Conservation (phyloP, 116 monocot species). For the Dioscorea cayenensis region DNA sequence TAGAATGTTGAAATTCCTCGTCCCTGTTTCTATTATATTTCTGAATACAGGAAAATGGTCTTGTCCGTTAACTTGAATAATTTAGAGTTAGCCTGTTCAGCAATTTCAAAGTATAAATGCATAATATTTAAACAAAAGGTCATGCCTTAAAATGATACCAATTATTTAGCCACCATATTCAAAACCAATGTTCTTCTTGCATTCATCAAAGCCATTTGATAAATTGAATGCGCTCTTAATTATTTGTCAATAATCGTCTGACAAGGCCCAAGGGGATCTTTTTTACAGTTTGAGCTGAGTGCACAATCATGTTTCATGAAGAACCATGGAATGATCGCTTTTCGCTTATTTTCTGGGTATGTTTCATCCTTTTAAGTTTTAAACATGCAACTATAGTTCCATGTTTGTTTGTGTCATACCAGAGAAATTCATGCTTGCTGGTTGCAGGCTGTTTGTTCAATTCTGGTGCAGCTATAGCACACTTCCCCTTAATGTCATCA, state of each 20-base stretch:
- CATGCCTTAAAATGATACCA: no score
- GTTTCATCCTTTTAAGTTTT: slow-evolving; percentile 10
- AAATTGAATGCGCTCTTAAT: background rate
- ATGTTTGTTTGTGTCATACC: no score
- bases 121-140: no score
- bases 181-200: no score
- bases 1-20: background rate
- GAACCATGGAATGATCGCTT: slow-evolving; percentile 44
- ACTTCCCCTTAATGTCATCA: slow-evolving; percentile 73
- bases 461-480: slow-evolving; percentile 93
- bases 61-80: no score
- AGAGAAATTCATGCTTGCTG: background rate
- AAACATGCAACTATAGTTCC: no score
- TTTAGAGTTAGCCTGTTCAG: no score
- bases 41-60: background rate
- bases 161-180: no score
- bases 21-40: background rate
- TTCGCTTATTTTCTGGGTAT: slow-evolving; percentile 70
- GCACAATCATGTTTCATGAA: slow-evolving; percentile 68
- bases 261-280: background rate
- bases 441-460: slow-evolving; percentile 71
- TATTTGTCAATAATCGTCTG: background rate
- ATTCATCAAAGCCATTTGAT: background rate
- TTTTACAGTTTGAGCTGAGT: slow-evolving; percentile 56
- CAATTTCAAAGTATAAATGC: no score